These are phyloP conservation scores for Paecilomyces formosus DNA, from an alignment of 2,329 filamentous ascomycete genomes.

Conservation along the genomic window DNA sequence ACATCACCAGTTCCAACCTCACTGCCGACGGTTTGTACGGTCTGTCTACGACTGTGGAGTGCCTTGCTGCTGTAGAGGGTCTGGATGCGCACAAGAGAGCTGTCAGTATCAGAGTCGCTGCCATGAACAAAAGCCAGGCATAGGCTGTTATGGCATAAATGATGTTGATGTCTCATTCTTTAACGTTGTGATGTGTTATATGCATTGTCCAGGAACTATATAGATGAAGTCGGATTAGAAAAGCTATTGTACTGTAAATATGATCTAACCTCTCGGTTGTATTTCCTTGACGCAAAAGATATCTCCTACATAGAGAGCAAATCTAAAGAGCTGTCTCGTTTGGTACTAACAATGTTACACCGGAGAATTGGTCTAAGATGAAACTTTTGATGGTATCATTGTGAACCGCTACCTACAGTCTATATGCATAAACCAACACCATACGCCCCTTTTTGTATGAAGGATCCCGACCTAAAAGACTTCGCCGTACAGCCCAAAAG, in stretches of 20 bases:
- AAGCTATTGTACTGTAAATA: neutral
- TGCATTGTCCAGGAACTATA: neutral
- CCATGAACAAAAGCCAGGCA: slow-evolving; percentile 19
- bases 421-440: neutral
- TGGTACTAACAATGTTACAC: too few relatives aligned
- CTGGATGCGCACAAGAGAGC: slow-evolving; percentile 83
- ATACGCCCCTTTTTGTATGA: neutral
- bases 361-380: neutral
- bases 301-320: too few relatives aligned
- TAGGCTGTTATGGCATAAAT: neutral
- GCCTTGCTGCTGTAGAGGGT: slow-evolving; percentile 87
- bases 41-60: slow-evolving; percentile 86
- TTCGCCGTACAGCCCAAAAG: neutral
- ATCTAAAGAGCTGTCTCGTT: too few relatives aligned
- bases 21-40: slow-evolving; percentile 78
- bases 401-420: neutral
- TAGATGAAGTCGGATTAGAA: neutral
- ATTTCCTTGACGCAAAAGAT: neutral
- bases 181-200: neutral
- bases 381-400: neutral
- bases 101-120: slow-evolving; percentile 56
- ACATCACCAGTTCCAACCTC: slow-evolving; percentile 91
- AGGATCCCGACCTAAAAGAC: neutral
- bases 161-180: neutral
- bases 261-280: neutral